These are phyloP conservation scores for Colletotrichum gloeosporioides DNA, from an alignment of 2,329 filamentous ascomycete species.

Conservation along the genomic window DNA sequence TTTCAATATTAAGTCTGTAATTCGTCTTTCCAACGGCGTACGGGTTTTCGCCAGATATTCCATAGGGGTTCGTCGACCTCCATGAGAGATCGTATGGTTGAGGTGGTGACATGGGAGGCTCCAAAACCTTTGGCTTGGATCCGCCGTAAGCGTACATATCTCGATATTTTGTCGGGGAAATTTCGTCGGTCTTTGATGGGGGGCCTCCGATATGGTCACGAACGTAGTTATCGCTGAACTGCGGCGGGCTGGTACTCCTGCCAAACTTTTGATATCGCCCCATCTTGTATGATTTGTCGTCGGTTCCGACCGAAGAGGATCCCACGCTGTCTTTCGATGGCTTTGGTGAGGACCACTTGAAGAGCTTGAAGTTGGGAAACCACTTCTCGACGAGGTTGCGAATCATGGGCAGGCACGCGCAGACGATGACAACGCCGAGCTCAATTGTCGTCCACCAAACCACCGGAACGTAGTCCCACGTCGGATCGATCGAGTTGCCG, in stretches of 20 bases:
- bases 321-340: background rate
- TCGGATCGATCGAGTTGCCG: conserved; percentile 22
- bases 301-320: background rate
- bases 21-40: conserved; percentile 6
- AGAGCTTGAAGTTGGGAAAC: background rate
- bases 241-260: background rate
- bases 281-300: background rate
- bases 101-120: background rate
- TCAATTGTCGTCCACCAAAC: conserved; percentile 31
- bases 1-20: conserved; percentile 6
- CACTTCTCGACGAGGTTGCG: conserved; percentile 18
- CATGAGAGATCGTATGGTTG: conserved; percentile 12
- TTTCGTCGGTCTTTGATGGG: background rate
- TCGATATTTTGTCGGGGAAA: background rate
- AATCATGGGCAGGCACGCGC: conserved; percentile 28
- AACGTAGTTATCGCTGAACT: conserved; percentile 16
- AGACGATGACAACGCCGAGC: conserved; percentile 26
- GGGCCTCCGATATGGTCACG: background rate
- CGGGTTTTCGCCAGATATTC: background rate
- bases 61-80: conserved; percentile 9
- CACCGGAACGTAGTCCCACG: conserved; percentile 21
- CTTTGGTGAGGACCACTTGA: background rate
- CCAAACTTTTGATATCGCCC: conserved; percentile 1
- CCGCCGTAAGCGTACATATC: background rate
- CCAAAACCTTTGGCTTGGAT: background rate